Percentiles rank a stretch among this genome's conserved stretches.
Evolutionary conservation across 148 eudicot species (phyloP).

Genomic region (Chenopodium suecicum): DNA sequence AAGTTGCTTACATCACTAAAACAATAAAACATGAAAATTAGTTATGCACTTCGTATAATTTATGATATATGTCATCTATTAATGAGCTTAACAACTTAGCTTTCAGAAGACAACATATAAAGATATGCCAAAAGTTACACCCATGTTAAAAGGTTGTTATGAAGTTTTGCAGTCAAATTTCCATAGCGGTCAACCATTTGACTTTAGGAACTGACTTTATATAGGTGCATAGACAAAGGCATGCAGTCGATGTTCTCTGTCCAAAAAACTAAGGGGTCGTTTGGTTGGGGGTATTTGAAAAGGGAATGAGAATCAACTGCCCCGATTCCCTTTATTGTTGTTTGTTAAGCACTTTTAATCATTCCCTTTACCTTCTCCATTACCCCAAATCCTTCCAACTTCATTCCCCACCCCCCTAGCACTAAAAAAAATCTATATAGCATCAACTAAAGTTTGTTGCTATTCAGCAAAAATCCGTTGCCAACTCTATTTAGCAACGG

Average conservation of each 20-base stretch:
- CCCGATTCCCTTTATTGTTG: too few species aligned
- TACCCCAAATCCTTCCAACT: too few species aligned
- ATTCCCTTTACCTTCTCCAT: too few species aligned
- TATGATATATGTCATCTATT: neutral
- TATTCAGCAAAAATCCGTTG: too few species aligned
- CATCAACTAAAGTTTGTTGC: too few species aligned
- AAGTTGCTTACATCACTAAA: neutral
- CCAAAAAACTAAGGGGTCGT: neutral
- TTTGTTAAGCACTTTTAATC: too few species aligned
- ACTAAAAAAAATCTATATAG: too few species aligned
- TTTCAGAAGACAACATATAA: neutral
- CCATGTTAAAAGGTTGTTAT: neutral
- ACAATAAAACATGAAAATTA: neutral
- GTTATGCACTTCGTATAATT: neutral
- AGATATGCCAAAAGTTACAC: neutral
- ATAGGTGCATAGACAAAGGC: neutral
- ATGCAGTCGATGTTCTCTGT: neutral
- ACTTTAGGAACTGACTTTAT: neutral
- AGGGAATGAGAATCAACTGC: too few species aligned
- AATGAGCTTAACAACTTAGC: neutral
- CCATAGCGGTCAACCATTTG: neutral
- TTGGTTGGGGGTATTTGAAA: too few species aligned
- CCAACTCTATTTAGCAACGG: too few species aligned
- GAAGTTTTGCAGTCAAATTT: neutral
- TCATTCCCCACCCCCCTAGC: too few species aligned